Evolutionary conservation across 1,284 basidiomycete species (phyloP).

Genomic region (Austroboletus niveus): DNA sequence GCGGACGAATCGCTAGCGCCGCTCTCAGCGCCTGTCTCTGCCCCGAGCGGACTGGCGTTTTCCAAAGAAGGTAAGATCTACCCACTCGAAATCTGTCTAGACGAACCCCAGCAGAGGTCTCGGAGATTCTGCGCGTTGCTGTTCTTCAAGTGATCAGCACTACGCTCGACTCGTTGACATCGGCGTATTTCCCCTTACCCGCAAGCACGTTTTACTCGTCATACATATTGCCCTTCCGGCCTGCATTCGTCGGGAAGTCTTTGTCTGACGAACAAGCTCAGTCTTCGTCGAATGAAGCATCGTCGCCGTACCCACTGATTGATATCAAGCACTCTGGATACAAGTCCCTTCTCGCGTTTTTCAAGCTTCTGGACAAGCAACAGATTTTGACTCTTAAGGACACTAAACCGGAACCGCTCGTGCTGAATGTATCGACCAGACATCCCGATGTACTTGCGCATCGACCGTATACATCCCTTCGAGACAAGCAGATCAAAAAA

Average conservation of each 20-base stretch:
- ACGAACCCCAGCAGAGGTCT: conserved; percentile 49
- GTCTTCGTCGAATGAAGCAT: conserved; percentile 27
- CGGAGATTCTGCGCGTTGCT: conserved; percentile 61
- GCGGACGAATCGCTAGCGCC: neutral
- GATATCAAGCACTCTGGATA: conserved; percentile 69
- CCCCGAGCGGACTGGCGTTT: conserved; percentile 11
- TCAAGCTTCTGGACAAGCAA: conserved; percentile 73
- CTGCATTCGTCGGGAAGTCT: conserved; percentile 44
- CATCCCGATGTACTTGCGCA: conserved; percentile 62
- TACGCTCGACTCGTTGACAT: conserved; percentile 45
- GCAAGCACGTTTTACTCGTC: conserved; percentile 76
- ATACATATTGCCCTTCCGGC: conserved; percentile 73
- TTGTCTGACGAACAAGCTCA: conserved; percentile 29
- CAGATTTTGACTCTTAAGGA: conserved; percentile 74
- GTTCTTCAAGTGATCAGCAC: conserved; percentile 68
- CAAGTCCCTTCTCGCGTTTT: conserved; percentile 79
- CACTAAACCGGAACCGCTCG: conserved; percentile 60
- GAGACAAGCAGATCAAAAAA: conserved; percentile 57
- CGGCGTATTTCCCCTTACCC: conserved; percentile 68
- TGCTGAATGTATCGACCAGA: conserved; percentile 57
- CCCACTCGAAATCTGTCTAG: conserved; percentile 1
- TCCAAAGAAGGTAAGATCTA: conserved; percentile 25
- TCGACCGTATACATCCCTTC: conserved; percentile 54
- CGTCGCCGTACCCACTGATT: conserved; percentile 40
- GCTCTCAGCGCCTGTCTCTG: conserved; percentile 5